A percentile compares a stretch with the other conserved stretches of the same genome.
These are phyloP conservation scores for Boletus reticulatus DNA, from an alignment of 768 basidiomycete species.

Conservation along the genomic window DNA sequence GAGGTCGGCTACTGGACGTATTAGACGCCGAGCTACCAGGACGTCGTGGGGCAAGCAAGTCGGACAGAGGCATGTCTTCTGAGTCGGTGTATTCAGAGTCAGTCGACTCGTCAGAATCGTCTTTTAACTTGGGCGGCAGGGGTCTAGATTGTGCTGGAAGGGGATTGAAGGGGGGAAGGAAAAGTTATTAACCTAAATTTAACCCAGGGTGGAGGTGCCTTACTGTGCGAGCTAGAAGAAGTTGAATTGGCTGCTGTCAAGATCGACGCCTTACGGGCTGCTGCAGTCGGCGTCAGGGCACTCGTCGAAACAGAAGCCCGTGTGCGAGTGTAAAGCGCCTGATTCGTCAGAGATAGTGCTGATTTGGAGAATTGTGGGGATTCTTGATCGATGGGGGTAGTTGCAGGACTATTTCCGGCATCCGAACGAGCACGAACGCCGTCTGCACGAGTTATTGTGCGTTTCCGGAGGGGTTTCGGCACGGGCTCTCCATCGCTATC, in stretches of 20 bases:
- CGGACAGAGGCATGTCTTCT: constrained; percentile 63
- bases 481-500: constrained; percentile 35
- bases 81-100: constrained; percentile 43
- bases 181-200: neutral
- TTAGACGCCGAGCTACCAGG: constrained; percentile 60
- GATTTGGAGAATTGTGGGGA: constrained; percentile 12
- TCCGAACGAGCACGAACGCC: constrained; percentile 16
- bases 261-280: constrained; percentile 49
- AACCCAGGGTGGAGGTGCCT: constrained; percentile 10
- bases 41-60: constrained; percentile 57
- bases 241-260: constrained; percentile 34
- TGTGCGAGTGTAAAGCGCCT: constrained; percentile 23
- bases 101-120: constrained; percentile 25
- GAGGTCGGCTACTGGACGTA: constrained; percentile 22
- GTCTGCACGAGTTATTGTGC: constrained; percentile 30
- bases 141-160: constrained; percentile 4
- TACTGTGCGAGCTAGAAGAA: constrained; percentile 26
- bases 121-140: constrained; percentile 1
- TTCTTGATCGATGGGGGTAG: constrained; percentile 3
- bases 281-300: constrained; percentile 50
- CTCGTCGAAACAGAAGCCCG: constrained; percentile 60
- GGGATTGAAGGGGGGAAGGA: neutral
- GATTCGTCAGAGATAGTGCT: constrained; percentile 31
- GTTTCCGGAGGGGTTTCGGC: constrained; percentile 33
- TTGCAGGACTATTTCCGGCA: constrained; percentile 11